Evolutionary conservation across 441 rosid species (phyloP).

Genomic region (Hura crepitans): DNA sequence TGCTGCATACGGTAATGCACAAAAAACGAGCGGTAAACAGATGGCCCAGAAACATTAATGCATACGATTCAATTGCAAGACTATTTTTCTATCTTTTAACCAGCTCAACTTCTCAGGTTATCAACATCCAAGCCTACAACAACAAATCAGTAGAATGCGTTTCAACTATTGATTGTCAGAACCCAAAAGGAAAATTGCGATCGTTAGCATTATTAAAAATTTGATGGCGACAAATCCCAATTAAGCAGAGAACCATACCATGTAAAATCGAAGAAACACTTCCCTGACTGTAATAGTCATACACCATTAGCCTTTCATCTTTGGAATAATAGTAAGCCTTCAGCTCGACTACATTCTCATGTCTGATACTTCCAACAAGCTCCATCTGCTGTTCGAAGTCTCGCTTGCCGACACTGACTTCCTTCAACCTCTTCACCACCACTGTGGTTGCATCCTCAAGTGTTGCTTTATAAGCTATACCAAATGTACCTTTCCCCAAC

Average conservation of each 20-base stretch:
- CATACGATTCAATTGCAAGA: neutral
- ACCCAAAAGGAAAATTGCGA: slow-evolving; percentile 19
- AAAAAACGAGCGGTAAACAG: neutral
- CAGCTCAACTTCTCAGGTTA: neutral
- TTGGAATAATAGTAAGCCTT: slow-evolving; percentile 87
- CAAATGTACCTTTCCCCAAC: slow-evolving; percentile 84
- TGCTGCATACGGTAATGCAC: too few species aligned
- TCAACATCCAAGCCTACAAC: neutral
- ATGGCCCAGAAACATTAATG: neutral
- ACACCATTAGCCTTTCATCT: slow-evolving; percentile 94
- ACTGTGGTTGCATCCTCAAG: slow-evolving; percentile 79
- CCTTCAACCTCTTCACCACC: slow-evolving; percentile 88
- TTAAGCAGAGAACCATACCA: slow-evolving; percentile 43
- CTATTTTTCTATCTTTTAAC: neutral
- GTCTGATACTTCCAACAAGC: slow-evolving; percentile 64
- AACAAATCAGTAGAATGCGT: slow-evolving; percentile 8
- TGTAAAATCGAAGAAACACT: slow-evolving; percentile 77
- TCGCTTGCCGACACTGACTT: slow-evolving; percentile 66
- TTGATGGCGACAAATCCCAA: neutral
- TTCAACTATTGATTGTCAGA: slow-evolving; percentile 6
- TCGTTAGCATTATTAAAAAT: slow-evolving; percentile 10
- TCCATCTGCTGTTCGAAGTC: slow-evolving; percentile 97
- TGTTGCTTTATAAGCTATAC: slow-evolving; percentile 80
- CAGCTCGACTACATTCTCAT: slow-evolving; percentile 74
- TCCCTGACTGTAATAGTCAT: slow-evolving; percentile 64